Evolutionary conservation across 495 filamentous ascomycete genomes (phyloP).

Genomic region (Tuber brumale): DNA sequence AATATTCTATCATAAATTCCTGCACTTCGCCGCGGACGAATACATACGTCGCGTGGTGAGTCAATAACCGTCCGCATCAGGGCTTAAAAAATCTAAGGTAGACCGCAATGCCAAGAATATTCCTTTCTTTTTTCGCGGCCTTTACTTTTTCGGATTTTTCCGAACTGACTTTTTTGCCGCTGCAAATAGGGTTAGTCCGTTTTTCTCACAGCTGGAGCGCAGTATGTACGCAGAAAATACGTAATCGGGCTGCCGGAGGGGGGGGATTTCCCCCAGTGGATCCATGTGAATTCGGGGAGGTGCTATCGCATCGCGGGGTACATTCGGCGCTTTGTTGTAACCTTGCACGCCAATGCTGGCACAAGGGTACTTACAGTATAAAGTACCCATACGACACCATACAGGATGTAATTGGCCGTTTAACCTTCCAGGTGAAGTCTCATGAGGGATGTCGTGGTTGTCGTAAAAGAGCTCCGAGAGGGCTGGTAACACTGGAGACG

Average conservation of each 20-base stretch:
- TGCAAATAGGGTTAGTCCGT: background rate
- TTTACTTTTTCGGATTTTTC: background rate
- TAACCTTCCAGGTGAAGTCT: background rate
- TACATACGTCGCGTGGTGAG: background rate
- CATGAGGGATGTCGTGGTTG: background rate
- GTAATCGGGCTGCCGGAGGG: background rate
- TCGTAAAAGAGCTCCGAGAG: background rate
- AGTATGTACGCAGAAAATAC: slow-evolving; percentile 3
- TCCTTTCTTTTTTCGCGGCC: background rate
- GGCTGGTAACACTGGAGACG: background rate
- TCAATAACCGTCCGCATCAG: background rate
- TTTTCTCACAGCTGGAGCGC: background rate
- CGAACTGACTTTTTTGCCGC: background rate
- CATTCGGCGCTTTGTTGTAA: background rate
- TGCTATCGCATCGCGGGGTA: background rate
- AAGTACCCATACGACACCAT: background rate
- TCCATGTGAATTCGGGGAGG: background rate
- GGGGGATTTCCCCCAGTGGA: background rate
- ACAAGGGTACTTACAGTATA: background rate
- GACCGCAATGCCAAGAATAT: background rate
- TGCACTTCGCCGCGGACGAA: slow-evolving; percentile 1
- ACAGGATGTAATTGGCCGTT: background rate
- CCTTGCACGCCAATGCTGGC: background rate
- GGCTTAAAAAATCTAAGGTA: background rate
- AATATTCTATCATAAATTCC: background rate